These are phyloP conservation scores for Suillus brevipes DNA, from an alignment of 768 basidiomycete species.

Conservation along the genomic window DNA sequence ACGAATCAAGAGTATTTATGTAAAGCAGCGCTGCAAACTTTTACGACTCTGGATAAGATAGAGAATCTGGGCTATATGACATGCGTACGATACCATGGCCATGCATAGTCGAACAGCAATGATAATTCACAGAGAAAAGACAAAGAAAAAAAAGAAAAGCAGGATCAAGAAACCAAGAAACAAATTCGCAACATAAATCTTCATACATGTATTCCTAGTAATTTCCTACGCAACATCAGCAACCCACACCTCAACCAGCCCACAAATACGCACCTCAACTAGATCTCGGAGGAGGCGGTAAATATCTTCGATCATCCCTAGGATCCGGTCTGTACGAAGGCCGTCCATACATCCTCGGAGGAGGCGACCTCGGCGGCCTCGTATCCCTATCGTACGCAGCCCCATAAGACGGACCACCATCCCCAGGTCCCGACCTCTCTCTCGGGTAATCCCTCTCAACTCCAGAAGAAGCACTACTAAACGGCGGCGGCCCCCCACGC, in stretches of 20 bases:
- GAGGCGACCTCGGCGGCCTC: slow-evolving; percentile 27
- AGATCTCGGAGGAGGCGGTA: slow-evolving; percentile 27
- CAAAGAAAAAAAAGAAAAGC: neutral
- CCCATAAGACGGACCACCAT: slow-evolving; percentile 26
- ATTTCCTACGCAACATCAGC: neutral
- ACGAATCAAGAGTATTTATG: neutral
- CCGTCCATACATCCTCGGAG: slow-evolving; percentile 19
- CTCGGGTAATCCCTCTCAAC: slow-evolving; percentile 39
- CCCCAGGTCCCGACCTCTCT: slow-evolving; percentile 20
- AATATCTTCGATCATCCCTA: slow-evolving; percentile 40
- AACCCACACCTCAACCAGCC: neutral
- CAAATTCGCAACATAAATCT: neutral
- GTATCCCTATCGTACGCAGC: slow-evolving; percentile 39
- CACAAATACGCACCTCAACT: slow-evolving; percentile 1
- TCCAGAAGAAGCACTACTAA: slow-evolving; percentile 20
- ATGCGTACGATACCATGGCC: neutral
- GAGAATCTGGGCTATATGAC: neutral
- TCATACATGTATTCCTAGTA: neutral
- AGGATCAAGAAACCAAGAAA: neutral
- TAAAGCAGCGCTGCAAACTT: neutral
- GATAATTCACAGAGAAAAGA: neutral
- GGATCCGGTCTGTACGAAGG: slow-evolving; percentile 21
- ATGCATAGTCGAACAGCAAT: neutral
- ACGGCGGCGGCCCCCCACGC: slow-evolving; percentile 15
- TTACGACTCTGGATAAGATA: neutral